A percentile compares a stretch with the other conserved stretches of the same genome.
Conservation (phyloP, 2,329 filamentous ascomycete genomes). For the Chlorencoelia australis region DNA sequence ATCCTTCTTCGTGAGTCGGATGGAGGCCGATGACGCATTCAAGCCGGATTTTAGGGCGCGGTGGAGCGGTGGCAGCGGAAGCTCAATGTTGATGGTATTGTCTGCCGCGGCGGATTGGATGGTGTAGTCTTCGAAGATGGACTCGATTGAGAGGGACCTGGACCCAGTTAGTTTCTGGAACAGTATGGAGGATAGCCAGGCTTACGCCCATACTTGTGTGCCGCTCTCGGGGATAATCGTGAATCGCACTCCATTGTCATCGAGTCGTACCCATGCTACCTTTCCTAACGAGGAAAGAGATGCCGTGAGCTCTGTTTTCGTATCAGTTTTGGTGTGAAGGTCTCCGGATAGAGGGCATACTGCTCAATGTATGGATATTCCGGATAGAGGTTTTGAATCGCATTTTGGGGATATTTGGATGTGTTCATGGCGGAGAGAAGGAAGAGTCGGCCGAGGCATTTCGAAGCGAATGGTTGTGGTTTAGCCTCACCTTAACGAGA, state of each 20-base stretch:
- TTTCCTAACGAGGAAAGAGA: slow-evolving; percentile 48
- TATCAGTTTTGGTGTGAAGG: slow-evolving; percentile 8
- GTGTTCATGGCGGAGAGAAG: no score
- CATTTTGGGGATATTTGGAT: slow-evolving; percentile 35
- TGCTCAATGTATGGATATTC: slow-evolving; percentile 57
- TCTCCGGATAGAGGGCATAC: slow-evolving; percentile 30
- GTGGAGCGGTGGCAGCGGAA: slow-evolving; percentile 78
- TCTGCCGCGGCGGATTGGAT: slow-evolving; percentile 73
- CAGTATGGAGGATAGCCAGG: slow-evolving; percentile 20
- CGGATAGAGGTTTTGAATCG: slow-evolving; percentile 56
- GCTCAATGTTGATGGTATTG: slow-evolving; percentile 93
- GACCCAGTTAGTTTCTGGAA: slow-evolving; percentile 22
- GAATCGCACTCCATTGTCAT: slow-evolving; percentile 80
- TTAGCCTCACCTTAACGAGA: no score
- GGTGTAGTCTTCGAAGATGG: slow-evolving; percentile 78
- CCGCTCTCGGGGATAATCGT: slow-evolving; percentile 92
- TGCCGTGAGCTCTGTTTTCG: slow-evolving; percentile 46
- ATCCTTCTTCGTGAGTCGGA: slow-evolving; percentile 89
- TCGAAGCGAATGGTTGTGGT: no score
- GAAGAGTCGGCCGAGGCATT: no score
- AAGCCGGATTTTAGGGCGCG: slow-evolving; percentile 85
- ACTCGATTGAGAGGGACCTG: slow-evolving; percentile 57
- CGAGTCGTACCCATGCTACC: slow-evolving; percentile 49
- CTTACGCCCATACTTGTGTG: slow-evolving; percentile 91
- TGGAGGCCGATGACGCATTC: slow-evolving; percentile 68